A percentile compares a stretch with the other conserved stretches of the same genome.
Conservation (phyloP, 805 yeast genomes). For the Blastobotrys peoriensis region DNA sequence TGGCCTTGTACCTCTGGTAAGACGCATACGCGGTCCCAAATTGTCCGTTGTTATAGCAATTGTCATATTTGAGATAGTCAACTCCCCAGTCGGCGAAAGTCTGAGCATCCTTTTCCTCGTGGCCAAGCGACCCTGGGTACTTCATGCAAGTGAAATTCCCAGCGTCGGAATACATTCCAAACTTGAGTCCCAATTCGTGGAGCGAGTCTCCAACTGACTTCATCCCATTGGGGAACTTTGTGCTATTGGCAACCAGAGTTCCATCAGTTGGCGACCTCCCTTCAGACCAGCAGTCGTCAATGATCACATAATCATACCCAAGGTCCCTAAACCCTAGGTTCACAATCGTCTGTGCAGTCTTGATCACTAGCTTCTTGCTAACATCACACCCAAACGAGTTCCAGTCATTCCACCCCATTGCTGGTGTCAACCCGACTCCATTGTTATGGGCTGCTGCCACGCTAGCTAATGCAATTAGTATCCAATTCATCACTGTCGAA, state of each 20-base stretch:
- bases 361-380: conserved; percentile 19
- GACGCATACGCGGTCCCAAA: conserved; percentile 25
- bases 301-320: conserved; percentile 25
- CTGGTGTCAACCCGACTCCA: no score
- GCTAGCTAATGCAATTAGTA: no score
- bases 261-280: conserved; percentile 14
- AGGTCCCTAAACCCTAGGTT: conserved; percentile 20
- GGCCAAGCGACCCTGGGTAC: conserved; percentile 25
- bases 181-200: conserved; percentile 21
- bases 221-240: conserved; percentile 26
- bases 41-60: conserved; percentile 24
- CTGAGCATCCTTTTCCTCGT: conserved; percentile 25
- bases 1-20: conserved; percentile 15
- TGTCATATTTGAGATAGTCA: conserved; percentile 28
- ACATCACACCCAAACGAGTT: conserved; percentile 24
- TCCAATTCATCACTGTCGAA: no score
- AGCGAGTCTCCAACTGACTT: conserved; percentile 19
- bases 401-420: conserved; percentile 20
- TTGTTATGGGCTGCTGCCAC: no score
- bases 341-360: conserved; percentile 20
- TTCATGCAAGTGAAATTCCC: conserved; percentile 27
- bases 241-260: conserved; percentile 16
- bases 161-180: conserved; percentile 28
- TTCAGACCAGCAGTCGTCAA: conserved; percentile 26
- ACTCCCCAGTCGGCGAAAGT: conserved; percentile 25